A percentile compares a stretch with the other conserved stretches of the same genome.
Evolutionary conservation across 2,329 filamentous ascomycete species (phyloP).

Genomic region (Penicillium sp.): DNA sequence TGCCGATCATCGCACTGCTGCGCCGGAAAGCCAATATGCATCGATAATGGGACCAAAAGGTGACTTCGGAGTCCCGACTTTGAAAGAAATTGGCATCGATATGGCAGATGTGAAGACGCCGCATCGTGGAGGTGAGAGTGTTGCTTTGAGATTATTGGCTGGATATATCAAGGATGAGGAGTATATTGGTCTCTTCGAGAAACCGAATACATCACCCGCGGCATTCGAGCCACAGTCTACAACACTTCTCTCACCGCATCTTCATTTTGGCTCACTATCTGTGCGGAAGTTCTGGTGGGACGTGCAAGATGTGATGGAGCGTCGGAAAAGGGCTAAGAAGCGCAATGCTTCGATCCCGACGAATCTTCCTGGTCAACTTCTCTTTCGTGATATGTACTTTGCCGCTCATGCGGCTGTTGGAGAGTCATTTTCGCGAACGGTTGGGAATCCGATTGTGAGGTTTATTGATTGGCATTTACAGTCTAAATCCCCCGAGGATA

Average conservation of each 20-base stretch:
- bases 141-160: conserved; percentile 63
- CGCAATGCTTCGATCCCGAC: conserved; percentile 62
- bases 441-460: conserved; percentile 68
- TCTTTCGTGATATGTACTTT: conserved; percentile 86
- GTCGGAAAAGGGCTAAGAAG: conserved; percentile 61
- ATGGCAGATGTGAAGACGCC: conserved; percentile 61
- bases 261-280: conserved; percentile 76
- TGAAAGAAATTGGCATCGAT: conserved; percentile 71
- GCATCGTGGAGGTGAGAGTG: conserved; percentile 71
- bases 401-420: conserved; percentile 73
- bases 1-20: conserved; percentile 54
- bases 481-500: conserved; percentile 54
- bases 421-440: conserved; percentile 65
- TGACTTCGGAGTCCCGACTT: conserved; percentile 72
- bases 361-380: conserved; percentile 72
- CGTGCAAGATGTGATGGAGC: conserved; percentile 64
- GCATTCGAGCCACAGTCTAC: conserved; percentile 74
- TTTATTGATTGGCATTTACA: conserved; percentile 81
- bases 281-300: conserved; percentile 74
- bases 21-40: conserved; percentile 64
- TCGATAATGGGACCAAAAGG: conserved; percentile 68
- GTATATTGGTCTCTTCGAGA: conserved; percentile 75
- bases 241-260: conserved; percentile 71
- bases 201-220: conserved; percentile 75
- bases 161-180: conserved; percentile 64